These are phyloP conservation scores for Chrysopogon serrulatus DNA, from an alignment of 176 grass and related monocot species.

Conservation along the genomic window DNA sequence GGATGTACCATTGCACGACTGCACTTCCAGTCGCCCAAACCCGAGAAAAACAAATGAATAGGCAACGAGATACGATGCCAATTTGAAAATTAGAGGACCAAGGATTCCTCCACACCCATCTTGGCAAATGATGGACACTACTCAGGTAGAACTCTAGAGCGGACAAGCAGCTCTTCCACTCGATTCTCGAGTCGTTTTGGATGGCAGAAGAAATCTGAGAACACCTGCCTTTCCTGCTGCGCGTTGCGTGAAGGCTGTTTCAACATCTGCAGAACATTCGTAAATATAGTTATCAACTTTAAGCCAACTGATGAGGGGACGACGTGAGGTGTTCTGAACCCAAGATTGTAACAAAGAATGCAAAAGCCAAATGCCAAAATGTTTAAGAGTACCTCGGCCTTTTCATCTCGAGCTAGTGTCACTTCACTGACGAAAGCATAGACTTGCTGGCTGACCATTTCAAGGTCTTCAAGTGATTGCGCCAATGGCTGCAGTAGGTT, in stretches of 20 bases:
- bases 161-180: constrained; percentile 48
- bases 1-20: neutral
- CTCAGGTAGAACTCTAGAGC: constrained; percentile 43
- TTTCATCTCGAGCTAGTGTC: constrained; percentile 65
- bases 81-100: neutral
- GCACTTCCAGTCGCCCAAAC: neutral
- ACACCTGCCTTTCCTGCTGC: constrained; percentile 59
- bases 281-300: neutral
- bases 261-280: constrained; percentile 47
- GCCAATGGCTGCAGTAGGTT: constrained; percentile 53
- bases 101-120: neutral
- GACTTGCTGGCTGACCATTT: constrained; percentile 64
- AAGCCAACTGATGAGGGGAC: neutral
- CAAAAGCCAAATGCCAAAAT: neutral
- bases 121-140: constrained; percentile 1
- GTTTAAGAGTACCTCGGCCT: constrained; percentile 58
- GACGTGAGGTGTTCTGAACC: neutral
- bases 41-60: neutral
- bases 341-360: neutral
- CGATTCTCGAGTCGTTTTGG: constrained; percentile 58
- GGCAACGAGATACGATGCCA: neutral
- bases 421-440: constrained; percentile 84
- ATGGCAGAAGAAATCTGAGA: constrained; percentile 70
- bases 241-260: constrained; percentile 47
- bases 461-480: constrained; percentile 74